These are phyloP conservation scores for Vitis rupestris DNA, from an alignment of 164 flowering plant genomes.

Conservation along the genomic window DNA sequence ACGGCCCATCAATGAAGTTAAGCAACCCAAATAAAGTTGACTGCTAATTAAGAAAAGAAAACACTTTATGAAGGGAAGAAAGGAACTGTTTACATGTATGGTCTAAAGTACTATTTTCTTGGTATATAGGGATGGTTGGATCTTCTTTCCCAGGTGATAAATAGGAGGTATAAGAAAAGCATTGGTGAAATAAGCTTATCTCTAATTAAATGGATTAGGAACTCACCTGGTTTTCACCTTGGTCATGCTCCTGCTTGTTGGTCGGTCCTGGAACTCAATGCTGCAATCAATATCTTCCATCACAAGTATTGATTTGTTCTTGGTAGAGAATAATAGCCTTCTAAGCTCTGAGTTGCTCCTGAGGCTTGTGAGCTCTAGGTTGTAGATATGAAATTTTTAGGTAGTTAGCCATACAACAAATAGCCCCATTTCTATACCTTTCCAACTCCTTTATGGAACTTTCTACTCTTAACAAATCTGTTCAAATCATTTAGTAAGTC, in stretches of 20 bases:
- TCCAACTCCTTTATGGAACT: no score
- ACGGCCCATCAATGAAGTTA: conserved; percentile 26
- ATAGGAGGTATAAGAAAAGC: no score
- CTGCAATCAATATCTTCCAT: conserved; percentile 33
- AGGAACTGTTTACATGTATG: not conserved
- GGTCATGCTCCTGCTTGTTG: not conserved
- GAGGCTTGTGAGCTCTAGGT: not conserved
- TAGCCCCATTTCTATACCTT: no score
- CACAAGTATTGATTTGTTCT: conserved; percentile 23
- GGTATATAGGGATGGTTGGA: no score
- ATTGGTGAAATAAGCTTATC: not conserved
- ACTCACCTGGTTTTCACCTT: conserved; percentile 14
- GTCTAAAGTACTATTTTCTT: no score
- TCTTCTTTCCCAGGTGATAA: no score
- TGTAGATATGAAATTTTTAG: no score
- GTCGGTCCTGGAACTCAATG: conserved; percentile 16
- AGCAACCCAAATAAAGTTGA: conserved; percentile 22
- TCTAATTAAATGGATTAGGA: no score
- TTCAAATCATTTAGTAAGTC: no score
- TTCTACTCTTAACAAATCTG: no score
- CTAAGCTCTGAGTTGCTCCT: conserved; percentile 5
- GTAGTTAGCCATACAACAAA: no score
- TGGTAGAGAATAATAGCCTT: conserved; percentile 5
- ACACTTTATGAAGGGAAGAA: not conserved
- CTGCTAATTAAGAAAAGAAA: not conserved